Evolutionary conservation across 2,329 filamentous ascomycete species (phyloP), one percentile per base, ranked within the genome.

Genomic region (Fusarium avenaceum): DNA sequence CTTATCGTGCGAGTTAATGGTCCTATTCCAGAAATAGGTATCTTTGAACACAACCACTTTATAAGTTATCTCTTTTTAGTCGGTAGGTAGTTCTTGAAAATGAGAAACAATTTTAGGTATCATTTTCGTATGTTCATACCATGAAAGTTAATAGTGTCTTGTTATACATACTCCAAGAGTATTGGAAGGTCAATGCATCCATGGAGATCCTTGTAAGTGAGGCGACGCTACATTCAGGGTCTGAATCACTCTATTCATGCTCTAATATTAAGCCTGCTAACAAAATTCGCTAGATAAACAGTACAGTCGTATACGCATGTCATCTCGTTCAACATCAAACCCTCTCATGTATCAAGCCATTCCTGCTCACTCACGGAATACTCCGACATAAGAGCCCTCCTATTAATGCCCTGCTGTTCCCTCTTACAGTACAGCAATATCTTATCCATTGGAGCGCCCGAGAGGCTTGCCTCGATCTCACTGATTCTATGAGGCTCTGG

Each of bases 391-490:
- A 72, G 56, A 30, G 54, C 51, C 19, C 59, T 73, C 9, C 51
- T 20, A 30, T 56, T 56, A 1, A 54, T 24, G 2, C 45, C 56
- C 22, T 52, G 32, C 28, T 60, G 35, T 14, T 55, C 57, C 20
- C 54, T 51, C 55, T 66, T 73, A 32, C 68, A 57, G 19, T 63
- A 70, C 24, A 72, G 30, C 24, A 54, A 28, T 28, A 72, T 71
- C 32, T 50, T 65, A 30, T 72, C 65, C 54, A 71, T 55, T 6
- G 70, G 70, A n/a, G 59, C 57, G 24, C 70, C 70, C 3, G 49
- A 58, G 4, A 72, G 57, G 28, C 67, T 65, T 13, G 65, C 48
- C 45, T 72, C 70, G 15, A 70, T 49, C 9, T 73, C 68, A 9
- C 54, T 67, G 32, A 73, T 28, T 32, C 70, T 63, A 4, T 17